Evolutionary conservation across 495 filamentous ascomycete species (phyloP).

Genomic region (Penicillium riverlandense): DNA sequence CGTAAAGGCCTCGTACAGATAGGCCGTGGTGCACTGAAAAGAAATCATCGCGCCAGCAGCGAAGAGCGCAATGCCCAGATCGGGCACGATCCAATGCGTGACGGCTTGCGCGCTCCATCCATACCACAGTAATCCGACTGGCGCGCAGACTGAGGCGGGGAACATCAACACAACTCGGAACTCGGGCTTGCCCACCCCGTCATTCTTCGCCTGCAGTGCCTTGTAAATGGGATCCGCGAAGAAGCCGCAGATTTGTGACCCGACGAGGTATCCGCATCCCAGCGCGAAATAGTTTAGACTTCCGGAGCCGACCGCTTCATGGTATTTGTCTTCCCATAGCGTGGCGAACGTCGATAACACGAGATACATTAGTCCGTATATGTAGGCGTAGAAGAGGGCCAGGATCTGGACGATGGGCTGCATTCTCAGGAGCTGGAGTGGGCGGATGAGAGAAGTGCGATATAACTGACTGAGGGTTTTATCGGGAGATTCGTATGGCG

Average conservation of each 20-base stretch:
- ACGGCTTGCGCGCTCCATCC: constrained; percentile 47
- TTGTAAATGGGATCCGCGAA: constrained; percentile 31
- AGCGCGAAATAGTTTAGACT: constrained; percentile 50
- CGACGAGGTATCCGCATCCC: constrained; percentile 46
- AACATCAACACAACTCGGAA: constrained; percentile 48
- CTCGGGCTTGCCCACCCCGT: constrained; percentile 31
- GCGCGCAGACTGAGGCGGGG: constrained; percentile 38
- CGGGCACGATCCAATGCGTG: constrained; percentile 49
- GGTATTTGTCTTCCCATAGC: constrained; percentile 43
- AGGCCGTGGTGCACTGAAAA: constrained; percentile 10
- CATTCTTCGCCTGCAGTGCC: constrained; percentile 18
- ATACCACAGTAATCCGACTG: constrained; percentile 47
- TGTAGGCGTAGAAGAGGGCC: constrained; percentile 36
- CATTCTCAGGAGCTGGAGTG: neutral
- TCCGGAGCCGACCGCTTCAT: constrained; percentile 37
- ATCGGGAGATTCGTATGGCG: neutral
- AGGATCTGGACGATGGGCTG: constrained; percentile 37
- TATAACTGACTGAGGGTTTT: neutral
- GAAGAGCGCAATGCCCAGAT: constrained; percentile 35
- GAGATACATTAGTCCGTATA: constrained; percentile 56
- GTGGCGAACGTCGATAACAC: constrained; percentile 47
- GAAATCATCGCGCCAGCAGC: constrained; percentile 25
- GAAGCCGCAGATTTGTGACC: constrained; percentile 40
- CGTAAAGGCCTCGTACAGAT: constrained; percentile 7
- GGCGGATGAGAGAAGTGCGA: neutral